Conservation (phyloP, 768 basidiomycete species). For the Collybia mongolica region DNA sequence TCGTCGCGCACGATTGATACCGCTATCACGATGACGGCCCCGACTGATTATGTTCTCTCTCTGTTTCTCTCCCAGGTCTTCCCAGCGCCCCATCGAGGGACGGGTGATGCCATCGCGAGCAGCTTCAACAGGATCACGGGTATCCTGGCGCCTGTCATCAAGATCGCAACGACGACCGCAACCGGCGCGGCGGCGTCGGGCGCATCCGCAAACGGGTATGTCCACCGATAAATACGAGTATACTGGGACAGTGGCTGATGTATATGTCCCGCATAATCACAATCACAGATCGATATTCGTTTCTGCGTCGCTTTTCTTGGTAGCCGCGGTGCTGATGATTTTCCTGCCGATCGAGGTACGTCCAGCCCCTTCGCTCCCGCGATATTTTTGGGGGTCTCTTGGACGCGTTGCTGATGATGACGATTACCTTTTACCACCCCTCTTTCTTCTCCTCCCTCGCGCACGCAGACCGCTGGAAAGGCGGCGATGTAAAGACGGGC, state of each 20-base stretch:
- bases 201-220: constrained; percentile 34
- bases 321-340: constrained; percentile 37
- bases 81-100: constrained; percentile 55
- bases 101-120: constrained; percentile 48
- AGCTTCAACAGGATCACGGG: constrained; percentile 49
- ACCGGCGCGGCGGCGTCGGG: constrained; percentile 24
- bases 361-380: background rate
- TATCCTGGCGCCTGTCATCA: constrained; percentile 47
- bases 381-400: background rate
- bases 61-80: too few relatives aligned
- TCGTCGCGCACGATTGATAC: too few relatives aligned
- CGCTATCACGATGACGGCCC: too few relatives aligned
- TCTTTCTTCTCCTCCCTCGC: background rate
- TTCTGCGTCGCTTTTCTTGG: constrained; percentile 43
- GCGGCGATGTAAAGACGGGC: constrained; percentile 25
- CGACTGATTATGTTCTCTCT: too few relatives aligned
- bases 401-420: background rate
- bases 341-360: constrained; percentile 47
- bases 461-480: constrained; percentile 29
- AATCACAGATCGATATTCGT: constrained; percentile 47
- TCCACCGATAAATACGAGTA: background rate
- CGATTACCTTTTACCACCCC: background rate
- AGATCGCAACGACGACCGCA: constrained; percentile 39
- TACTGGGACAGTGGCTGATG: too few relatives aligned
- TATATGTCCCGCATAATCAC: too few relatives aligned